Conservation (phyloP, 1,139 yeast species). For the Protomyces gravidus region DNA sequence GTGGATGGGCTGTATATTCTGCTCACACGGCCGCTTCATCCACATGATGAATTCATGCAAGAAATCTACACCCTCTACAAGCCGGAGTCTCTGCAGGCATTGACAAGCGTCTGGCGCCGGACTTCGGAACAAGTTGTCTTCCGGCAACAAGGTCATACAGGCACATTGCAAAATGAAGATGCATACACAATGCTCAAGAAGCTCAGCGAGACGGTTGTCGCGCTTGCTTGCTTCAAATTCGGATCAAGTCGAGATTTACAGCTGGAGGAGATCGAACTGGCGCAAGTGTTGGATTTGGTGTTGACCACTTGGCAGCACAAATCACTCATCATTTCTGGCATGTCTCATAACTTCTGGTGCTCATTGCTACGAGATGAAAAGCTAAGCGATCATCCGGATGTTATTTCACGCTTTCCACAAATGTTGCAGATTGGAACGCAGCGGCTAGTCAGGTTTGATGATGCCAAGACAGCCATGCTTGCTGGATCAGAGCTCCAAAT, state of each 20-base stretch:
- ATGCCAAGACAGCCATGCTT: conserved; percentile 55
- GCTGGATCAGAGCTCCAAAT: conserved; percentile 46
- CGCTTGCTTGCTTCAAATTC: conserved; percentile 72
- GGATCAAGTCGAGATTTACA: conserved; percentile 11
- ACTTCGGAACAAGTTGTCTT: conserved; percentile 57
- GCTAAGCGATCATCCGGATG: conserved; percentile 24
- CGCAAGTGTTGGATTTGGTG: conserved; percentile 59
- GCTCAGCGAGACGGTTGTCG: conserved; percentile 88
- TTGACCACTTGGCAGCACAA: conserved; percentile 77
- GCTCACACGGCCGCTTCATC: conserved; percentile 72
- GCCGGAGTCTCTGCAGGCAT: conserved; percentile 63
- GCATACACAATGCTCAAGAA: conserved; percentile 76
- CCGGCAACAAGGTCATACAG: conserved; percentile 47
- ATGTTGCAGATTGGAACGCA: conserved; percentile 73
- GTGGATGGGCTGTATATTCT: conserved; percentile 86
- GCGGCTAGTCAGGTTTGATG: conserved; percentile 68
- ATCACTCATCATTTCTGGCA: conserved; percentile 82
- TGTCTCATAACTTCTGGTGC: conserved; percentile 88
- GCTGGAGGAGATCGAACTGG: conserved; percentile 42
- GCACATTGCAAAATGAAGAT: conserved; percentile 46
- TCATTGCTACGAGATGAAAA: conserved; percentile 48
- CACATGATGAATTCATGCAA: conserved; percentile 67
- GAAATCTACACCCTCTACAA: conserved; percentile 76
- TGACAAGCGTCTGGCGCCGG: conserved; percentile 61
- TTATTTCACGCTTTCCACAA: conserved; percentile 51